Evolutionary conservation across 768 basidiomycete species (phyloP).

Genomic region (Mycena metata): DNA sequence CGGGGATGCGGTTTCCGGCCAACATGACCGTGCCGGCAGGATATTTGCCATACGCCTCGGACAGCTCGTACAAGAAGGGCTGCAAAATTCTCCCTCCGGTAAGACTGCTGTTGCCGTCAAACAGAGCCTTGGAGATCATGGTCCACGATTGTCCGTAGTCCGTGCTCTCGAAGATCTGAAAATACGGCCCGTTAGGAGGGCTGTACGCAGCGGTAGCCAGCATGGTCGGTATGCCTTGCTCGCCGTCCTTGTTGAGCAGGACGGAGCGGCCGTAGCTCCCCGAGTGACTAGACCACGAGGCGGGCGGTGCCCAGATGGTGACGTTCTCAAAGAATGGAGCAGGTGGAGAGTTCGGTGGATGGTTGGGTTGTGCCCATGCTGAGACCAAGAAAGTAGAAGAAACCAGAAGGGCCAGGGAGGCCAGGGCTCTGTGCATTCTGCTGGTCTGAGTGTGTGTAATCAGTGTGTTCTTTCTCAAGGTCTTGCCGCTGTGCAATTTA

Average conservation of each 20-base stretch:
- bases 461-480: constrained; percentile 10
- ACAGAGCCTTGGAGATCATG: constrained; percentile 35
- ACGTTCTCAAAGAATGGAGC: constrained; percentile 18
- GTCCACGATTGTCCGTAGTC: constrained; percentile 38
- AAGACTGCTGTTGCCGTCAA: constrained; percentile 33
- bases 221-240: constrained; percentile 18
- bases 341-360: constrained; percentile 7
- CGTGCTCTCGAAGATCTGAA: constrained; percentile 35
- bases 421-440: constrained; percentile 14
- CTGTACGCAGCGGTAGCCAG: constrained; percentile 25
- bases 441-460: constrained; percentile 15
- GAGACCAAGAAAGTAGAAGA: constrained; percentile 9
- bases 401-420: constrained; percentile 11
- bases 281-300: constrained; percentile 12
- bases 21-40: constrained; percentile 38
- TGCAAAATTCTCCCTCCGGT: constrained; percentile 36
- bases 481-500: constrained; percentile 12
- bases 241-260: constrained; percentile 13
- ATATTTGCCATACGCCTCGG: constrained; percentile 29
- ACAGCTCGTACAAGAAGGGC: constrained; percentile 38
- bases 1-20: constrained; percentile 40
- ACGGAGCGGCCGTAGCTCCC: constrained; percentile 16
- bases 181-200: constrained; percentile 38
- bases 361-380: constrained; percentile 13
- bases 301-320: constrained; percentile 16